Evolutionary conservation across 2,329 filamentous ascomycete genomes (phyloP).

Genomic region (Corniculantispora saksenae): DNA sequence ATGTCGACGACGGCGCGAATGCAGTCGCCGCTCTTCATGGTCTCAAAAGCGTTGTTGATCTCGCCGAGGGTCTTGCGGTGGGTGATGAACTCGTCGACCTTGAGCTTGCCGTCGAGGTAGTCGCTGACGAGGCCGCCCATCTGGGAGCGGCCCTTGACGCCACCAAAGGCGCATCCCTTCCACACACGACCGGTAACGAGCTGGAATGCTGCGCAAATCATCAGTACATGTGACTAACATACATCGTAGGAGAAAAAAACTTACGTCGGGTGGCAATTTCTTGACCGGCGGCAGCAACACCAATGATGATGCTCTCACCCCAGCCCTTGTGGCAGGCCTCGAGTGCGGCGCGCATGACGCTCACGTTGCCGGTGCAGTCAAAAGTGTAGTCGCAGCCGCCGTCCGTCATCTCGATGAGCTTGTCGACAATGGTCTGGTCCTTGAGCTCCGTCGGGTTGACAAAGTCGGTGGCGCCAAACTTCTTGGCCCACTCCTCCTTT

Average conservation of each 20-base stretch:
- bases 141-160: slow-evolving; percentile 95
- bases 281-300: slow-evolving; percentile 92
- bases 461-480: slow-evolving; percentile 96
- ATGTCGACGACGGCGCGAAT: slow-evolving; percentile 88
- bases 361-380: slow-evolving; percentile 96
- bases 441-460: slow-evolving; percentile 85
- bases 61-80: slow-evolving; percentile 80
- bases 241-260: slow-evolving; percentile 39
- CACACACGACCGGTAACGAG: slow-evolving; percentile 96
- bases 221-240: slow-evolving; percentile 23
- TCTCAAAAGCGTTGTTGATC: slow-evolving; percentile 88
- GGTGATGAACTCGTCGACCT: slow-evolving; percentile 99
- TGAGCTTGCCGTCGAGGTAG: slow-evolving; percentile 86
- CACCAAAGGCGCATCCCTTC: slow-evolving; percentile 97
- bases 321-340: slow-evolving; percentile 99
- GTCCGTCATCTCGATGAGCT: slow-evolving; percentile 96
- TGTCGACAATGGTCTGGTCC: slow-evolving; percentile 81
- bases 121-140: slow-evolving; percentile 83
- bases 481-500: slow-evolving; percentile 89
- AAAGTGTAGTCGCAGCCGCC: slow-evolving; percentile 99
- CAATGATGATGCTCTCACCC: slow-evolving; percentile 97
- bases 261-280: slow-evolving; percentile 91
- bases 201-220: slow-evolving; percentile 78
- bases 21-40: slow-evolving; percentile 96
- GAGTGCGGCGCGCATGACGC: slow-evolving; percentile 91